A percentile compares a stretch with the other conserved stretches of the same genome.
These are phyloP conservation scores for Geosmithia flava DNA, from an alignment of 2,329 filamentous ascomycete genomes.

Conservation along the genomic window DNA sequence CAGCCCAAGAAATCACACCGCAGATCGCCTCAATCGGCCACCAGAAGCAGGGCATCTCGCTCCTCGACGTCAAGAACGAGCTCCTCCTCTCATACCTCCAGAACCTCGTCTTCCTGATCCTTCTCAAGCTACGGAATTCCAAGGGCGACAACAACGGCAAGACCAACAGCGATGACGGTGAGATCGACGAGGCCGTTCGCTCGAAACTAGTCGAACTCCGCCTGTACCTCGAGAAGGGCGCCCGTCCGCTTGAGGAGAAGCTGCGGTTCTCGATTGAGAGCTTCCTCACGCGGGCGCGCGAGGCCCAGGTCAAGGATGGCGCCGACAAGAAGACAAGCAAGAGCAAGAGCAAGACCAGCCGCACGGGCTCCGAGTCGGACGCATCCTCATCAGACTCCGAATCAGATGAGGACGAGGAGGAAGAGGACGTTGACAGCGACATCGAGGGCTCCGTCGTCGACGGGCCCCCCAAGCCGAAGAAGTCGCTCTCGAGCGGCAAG, in stretches of 20 bases:
- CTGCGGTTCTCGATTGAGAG: constrained; percentile 95
- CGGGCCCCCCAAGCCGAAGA: background rate
- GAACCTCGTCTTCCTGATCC: constrained; percentile 78
- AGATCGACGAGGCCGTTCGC: constrained; percentile 54
- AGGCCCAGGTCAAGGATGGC: constrained; percentile 41
- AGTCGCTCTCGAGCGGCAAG: background rate
- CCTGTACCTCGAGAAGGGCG: constrained; percentile 87
- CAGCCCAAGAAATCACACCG: constrained; percentile 56
- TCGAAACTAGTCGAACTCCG: constrained; percentile 83
- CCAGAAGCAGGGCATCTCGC: constrained; percentile 79
- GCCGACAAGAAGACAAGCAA: constrained; percentile 16
- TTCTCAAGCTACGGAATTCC: constrained; percentile 62
- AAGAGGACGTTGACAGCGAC: constrained; percentile 2
- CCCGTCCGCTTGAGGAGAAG: constrained; percentile 78
- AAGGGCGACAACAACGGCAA: constrained; percentile 12
- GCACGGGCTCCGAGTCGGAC: constrained; percentile 12
- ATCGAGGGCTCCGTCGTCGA: background rate
- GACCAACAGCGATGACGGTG: constrained; percentile 20
- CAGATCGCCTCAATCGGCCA: constrained; percentile 51
- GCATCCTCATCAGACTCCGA: constrained; percentile 8
- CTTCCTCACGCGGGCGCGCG: constrained; percentile 76
- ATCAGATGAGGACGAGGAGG: constrained; percentile 2
- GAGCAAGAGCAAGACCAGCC: constrained; percentile 9
- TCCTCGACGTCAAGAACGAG: constrained; percentile 93
- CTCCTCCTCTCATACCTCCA: constrained; percentile 94